These are phyloP conservation scores for Colletotrichum musicola DNA, from an alignment of 2,329 filamentous ascomycete genomes.

Conservation along the genomic window DNA sequence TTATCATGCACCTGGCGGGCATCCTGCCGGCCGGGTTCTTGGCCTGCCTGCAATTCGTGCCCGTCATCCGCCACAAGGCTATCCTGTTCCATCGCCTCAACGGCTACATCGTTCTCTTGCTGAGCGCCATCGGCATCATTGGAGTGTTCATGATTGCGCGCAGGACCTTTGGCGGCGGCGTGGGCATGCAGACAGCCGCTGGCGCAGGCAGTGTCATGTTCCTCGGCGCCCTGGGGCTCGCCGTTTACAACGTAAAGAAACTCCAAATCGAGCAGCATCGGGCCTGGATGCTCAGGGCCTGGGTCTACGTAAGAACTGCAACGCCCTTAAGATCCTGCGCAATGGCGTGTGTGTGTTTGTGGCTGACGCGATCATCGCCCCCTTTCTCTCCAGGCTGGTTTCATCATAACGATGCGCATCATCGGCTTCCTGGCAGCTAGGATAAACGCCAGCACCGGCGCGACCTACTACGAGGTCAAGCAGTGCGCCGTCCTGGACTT, in stretches of 20 bases:
- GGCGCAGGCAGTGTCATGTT: conserved; percentile 60
- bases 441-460: conserved; percentile 48
- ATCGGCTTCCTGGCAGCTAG: conserved; percentile 56
- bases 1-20: conserved; percentile 59
- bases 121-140: conserved; percentile 59
- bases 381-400: conserved; percentile 50
- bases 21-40: conserved; percentile 61
- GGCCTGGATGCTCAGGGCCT: conserved; percentile 72
- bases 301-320: conserved; percentile 57
- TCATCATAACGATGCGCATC: conserved; percentile 63
- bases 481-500: conserved; percentile 63
- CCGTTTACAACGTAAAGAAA: conserved; percentile 68
- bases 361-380: neutral
- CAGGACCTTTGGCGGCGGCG: conserved; percentile 65
- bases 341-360: neutral
- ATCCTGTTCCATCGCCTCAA: conserved; percentile 70
- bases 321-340: neutral
- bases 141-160: conserved; percentile 67
- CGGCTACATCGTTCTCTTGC: conserved; percentile 66
- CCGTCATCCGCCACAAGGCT: conserved; percentile 58
- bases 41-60: conserved; percentile 62
- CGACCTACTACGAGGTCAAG: conserved; percentile 47
- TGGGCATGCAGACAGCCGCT: conserved; percentile 61
- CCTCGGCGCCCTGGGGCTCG: conserved; percentile 56
- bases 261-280: conserved; percentile 74